Percentiles rank a stretch among this genome's conserved stretches.
Evolutionary conservation across 805 yeast species (phyloP).

Genomic region (Ogataea nonfermentans): DNA sequence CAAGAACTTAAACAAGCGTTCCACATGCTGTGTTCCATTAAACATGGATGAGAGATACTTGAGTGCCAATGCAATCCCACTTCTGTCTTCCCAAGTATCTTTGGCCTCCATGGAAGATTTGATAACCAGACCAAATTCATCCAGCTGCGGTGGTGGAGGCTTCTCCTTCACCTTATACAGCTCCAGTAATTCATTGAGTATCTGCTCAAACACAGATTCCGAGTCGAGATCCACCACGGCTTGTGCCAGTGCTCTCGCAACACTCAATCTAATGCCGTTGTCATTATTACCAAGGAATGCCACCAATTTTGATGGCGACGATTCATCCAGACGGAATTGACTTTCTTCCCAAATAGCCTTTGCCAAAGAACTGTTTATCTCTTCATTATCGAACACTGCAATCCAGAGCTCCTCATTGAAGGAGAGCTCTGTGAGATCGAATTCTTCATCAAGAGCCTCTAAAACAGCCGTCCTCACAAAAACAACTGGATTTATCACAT

Average conservation of each 20-base stretch:
- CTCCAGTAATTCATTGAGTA: constrained; percentile 46
- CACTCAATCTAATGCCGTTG: constrained; percentile 67
- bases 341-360: constrained; percentile 84
- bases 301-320: constrained; percentile 48
- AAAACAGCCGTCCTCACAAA: constrained; percentile 78
- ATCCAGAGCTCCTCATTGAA: constrained; percentile 64
- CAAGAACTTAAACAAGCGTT: constrained; percentile 58
- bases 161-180: constrained; percentile 59
- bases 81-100: constrained; percentile 83
- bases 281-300: constrained; percentile 52
- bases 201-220: constrained; percentile 27
- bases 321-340: constrained; percentile 42
- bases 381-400: constrained; percentile 70
- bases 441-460: constrained; percentile 85
- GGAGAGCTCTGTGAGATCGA: constrained; percentile 49
- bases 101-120: constrained; percentile 57
- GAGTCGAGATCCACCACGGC: constrained; percentile 41
- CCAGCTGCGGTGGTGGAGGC: constrained; percentile 76
- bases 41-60: constrained; percentile 53
- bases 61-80: constrained; percentile 74
- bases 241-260: constrained; percentile 68
- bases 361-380: constrained; percentile 61
- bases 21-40: constrained; percentile 42
- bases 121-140: constrained; percentile 75
- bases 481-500: constrained; percentile 55